These are phyloP conservation scores for Calonectria pseudoreteaudii DNA, from an alignment of 2,329 filamentous ascomycete genomes.

Conservation along the genomic window DNA sequence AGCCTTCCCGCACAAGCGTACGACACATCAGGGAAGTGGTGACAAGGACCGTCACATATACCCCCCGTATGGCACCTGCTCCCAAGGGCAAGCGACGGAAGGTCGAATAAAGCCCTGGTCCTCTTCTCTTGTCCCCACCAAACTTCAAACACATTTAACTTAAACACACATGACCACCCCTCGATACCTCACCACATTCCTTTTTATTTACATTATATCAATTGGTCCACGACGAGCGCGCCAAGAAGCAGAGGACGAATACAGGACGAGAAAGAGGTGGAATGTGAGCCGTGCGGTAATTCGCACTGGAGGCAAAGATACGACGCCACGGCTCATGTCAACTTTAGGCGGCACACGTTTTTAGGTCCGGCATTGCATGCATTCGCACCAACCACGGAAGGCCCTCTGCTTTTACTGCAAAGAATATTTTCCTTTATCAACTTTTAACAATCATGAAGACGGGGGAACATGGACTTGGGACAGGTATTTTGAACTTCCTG, in stretches of 20 bases:
- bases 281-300: conserved; percentile 25
- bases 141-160: conserved; percentile 13
- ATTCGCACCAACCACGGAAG: conserved; percentile 25
- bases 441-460: conserved; percentile 34
- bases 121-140: conserved; percentile 18
- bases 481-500: conserved; percentile 32
- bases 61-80: conserved; percentile 85
- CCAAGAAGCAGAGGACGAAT: conserved; percentile 34
- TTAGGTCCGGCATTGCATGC: conserved; percentile 19
- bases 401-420: conserved; percentile 26
- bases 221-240: conserved; percentile 25
- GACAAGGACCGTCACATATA: conserved; percentile 94
- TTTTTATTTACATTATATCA: conserved; percentile 43
- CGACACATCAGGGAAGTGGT: conserved; percentile 88
- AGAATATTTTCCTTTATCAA: conserved; percentile 27
- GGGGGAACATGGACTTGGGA: conserved; percentile 31
- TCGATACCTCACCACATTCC: conserved; percentile 39
- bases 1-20: conserved; percentile 70
- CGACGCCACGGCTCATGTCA: conserved; percentile 16
- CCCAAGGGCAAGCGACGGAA: conserved; percentile 94
- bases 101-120: conserved; percentile 54
- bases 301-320: conserved; percentile 26
- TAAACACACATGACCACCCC: conserved; percentile 33
- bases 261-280: conserved; percentile 19
- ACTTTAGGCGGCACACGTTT: conserved; percentile 15